Evolutionary conservation across 2,329 filamentous ascomycete genomes (phyloP), one percentile per base, ranked within the genome.

Genomic region (Fusarium mangiferae): DNA sequence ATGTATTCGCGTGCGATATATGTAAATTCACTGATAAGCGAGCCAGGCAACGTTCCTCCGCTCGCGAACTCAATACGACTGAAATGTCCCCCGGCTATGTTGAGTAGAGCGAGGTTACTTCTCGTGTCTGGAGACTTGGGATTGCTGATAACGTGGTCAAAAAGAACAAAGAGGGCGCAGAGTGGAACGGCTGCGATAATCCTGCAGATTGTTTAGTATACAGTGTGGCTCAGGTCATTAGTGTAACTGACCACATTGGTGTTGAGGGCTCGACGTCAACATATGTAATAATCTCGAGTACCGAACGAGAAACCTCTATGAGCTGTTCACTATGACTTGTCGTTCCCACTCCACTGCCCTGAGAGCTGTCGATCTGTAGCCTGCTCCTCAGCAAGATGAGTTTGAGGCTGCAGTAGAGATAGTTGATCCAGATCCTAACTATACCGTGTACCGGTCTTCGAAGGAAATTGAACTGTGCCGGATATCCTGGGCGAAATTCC

Each of bases 1-100:
- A 75, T 69, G 26, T 77, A 77, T 5, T 77, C 75, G 7, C 75
- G 66, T 0, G 75, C 75, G 13, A 77, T 77, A 4, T 74, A 68
- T 4, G 75, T 66, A 3, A 77, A 77, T 2, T 77, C 75, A 6
- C 73, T 70, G 11, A 77, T 70, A 0, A 77, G 42, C 4, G 75
- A 75, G 1, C 67, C 70, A 0, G 75, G 75, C 0, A 77, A 33
- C 0, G 73, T 68, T 0, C 75, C 75, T 9, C 64, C 71, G 3
- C 66, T 75, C 2, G 62, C 68, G 49, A 74, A 77, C 5, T 77
- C 75, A 15, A 77, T 66, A 15, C 73, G 70, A 7, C 61, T 67
- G 26, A 77, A 77, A 35, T 77, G 71, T 0, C 75, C 75, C 0
- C 75, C 73, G 1, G 75, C 75, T 12, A 77, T 77, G 13, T 77